Base-by-base conservation (phyloP, 1,284 basidiomycete species). In the Cutaneotrichosporon cyanovorans region DNA sequence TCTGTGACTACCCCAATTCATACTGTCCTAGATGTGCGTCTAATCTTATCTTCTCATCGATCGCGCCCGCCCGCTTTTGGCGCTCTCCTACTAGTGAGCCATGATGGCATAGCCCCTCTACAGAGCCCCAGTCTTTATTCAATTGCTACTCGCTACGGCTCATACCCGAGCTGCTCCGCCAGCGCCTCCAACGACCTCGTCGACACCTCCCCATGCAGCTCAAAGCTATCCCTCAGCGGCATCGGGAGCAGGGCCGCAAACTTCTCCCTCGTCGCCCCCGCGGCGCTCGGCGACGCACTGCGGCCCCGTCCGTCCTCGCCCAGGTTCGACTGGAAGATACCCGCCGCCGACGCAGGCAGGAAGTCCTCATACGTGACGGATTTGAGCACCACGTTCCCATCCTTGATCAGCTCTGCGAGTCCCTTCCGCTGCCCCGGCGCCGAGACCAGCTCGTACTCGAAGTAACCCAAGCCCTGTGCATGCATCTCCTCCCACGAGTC, bases 331-430 rank as follows among this genome's bases (percentile, higher is more conserved):
- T 68, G 67, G 58, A 74, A 74, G 45, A 74, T 74, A 10, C 73
- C 72, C 1, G 73, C 73, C 7, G 73, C 73, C 3, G 62, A 66
- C 3, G 71, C 72, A 1, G 73, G 73, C 14, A 74, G 51, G 52
- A 74, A 74, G 48, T 73, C 73, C 48, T 74, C 73, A 50, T 73
- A 74, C 8, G 67, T 65, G 18, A 74, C 62, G 7, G 72, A 68
- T 30, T 61, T 58, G 31, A 56, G 61, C 1, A 45, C 50, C 18
- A 73, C 59, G 11, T 57, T 49, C 1, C 71, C 71, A 2, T 46
- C 42, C 5, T 43, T 25, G 18, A 72, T 56, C 32, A 73, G 63
- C 25, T 59, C 35, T 10, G 22, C 22, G 31, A 54, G 48, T 1
- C 18, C 6, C 40, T 31, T 42, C 21, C 22, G 33, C 25, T 14